Evolutionary conservation across 2,329 filamentous ascomycete species (phyloP), one percentile per base, ranked within the genome.

Genomic region (Fusarium sp.): DNA sequence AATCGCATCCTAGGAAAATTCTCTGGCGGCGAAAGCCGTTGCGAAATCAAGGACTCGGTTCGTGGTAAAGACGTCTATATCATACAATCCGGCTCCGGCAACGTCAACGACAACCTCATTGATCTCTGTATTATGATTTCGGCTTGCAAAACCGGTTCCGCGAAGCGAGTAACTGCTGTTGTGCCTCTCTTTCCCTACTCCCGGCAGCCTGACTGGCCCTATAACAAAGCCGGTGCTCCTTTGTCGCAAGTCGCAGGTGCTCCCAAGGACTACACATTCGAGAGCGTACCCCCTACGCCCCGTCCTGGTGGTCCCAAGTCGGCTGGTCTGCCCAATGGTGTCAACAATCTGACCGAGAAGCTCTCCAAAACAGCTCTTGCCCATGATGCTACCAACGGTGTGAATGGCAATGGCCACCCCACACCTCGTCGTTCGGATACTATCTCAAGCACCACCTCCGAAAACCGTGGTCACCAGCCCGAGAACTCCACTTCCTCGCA

Each of bases 61-160:
- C 92, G 96, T 74, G 96, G 93, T 74, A 99, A 99, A 80, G 96
- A 99, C 88, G 96, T 97, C 79, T 99, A 97, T 83, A 97, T 98
- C 78, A 93, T 99, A 76, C 95, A 98, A 81, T 96, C 93, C 41
- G 94, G 93, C 73, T 93, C 93, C 73, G 94, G 93, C 69, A 92
- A 92, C 75, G 93, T 97, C 82, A 99, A 99, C 79, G 96, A 99
- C 82, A 90, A 97, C 82, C 89, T 99, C 70, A 92, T 99, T 83
- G 96, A 99, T 78, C 89, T 98, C 50, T 92, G 97, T 80, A 97
- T 98, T 82, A 97, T 96, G 83, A 95, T 98, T 74, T 97, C 93
- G n/a, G 96, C 96, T 65, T 98, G 96, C 88, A 97, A 97, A 82
- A 89, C 92, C 13, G 94, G 94, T 73, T 97, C 94, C 40, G 96